A percentile compares a stretch with the other conserved stretches of the same genome.
Conservation (phyloP, 139 green algal species). For the Tetratostichococcus sp. region DNA sequence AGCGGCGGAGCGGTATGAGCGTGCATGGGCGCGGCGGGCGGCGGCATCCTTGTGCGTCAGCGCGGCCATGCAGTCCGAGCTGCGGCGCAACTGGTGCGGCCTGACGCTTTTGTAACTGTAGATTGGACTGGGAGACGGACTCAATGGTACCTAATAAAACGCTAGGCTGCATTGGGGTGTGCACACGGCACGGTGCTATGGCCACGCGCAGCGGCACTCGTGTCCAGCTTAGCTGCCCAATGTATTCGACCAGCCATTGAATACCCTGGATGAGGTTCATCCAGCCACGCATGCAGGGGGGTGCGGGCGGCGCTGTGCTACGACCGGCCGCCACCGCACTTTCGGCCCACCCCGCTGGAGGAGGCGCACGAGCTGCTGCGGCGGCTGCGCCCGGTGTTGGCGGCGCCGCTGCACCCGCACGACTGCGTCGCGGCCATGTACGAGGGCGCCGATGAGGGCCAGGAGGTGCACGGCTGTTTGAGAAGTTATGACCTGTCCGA, state of each 20-base stretch:
- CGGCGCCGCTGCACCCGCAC: conserved; percentile 17
- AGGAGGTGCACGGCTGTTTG: neutral
- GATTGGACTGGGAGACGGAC: no score
- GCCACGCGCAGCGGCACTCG: no score
- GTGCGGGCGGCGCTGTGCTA: conserved; percentile 81
- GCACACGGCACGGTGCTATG: no score
- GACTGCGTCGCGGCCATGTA: conserved; percentile 21
- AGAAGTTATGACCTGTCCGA: no score
- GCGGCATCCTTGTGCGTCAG: conserved; percentile 84
- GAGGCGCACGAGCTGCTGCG: conserved; percentile 34
- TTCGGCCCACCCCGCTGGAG: conserved; percentile 41
- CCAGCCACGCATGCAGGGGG: no score
- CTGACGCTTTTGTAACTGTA: no score
- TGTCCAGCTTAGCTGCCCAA: no score
- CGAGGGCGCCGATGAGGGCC: neutral
- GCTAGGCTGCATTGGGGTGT: no score
- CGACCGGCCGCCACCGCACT: conserved; percentile 76
- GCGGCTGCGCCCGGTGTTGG: conserved; percentile 21
- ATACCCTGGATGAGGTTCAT: no score
- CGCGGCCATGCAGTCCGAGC: conserved; percentile 73
- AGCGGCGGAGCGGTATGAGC: conserved; percentile 58
- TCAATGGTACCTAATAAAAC: no score
- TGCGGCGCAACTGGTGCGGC: conserved; percentile 54
- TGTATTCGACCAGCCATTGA: no score
- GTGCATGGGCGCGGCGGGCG: conserved; percentile 38